Conservation (phyloP, 1,284 basidiomycete genomes). For the Somion occarium region DNA sequence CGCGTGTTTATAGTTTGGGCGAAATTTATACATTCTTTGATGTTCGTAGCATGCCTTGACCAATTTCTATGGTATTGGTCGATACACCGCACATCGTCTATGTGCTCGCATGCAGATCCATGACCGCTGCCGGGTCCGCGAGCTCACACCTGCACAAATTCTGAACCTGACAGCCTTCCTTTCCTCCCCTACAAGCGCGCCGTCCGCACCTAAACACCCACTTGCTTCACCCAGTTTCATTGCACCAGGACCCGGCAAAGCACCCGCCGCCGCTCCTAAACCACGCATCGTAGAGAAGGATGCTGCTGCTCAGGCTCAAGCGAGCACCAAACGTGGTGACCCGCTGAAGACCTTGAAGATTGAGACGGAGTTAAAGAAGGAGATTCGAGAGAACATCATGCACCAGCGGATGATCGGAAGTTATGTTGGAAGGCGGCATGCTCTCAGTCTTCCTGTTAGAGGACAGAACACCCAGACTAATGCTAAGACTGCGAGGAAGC, state of each 20-base stretch:
- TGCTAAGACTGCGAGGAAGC: slow-evolving; percentile 79
- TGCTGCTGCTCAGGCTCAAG: slow-evolving; percentile 9
- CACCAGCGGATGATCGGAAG: slow-evolving; percentile 89
- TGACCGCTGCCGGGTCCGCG: slow-evolving; percentile 69
- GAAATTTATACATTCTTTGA: slow-evolving; percentile 8
- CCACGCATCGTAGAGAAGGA: slow-evolving; percentile 2
- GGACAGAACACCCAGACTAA: slow-evolving; percentile 89
- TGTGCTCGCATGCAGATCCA: slow-evolving; percentile 89
- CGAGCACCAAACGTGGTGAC: slow-evolving; percentile 32
- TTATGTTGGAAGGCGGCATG: slow-evolving; percentile 83
- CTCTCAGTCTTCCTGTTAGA: slow-evolving; percentile 84
- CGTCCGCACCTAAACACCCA: slow-evolving; percentile 55
- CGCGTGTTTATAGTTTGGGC: slow-evolving; percentile 2
- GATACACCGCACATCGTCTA: slow-evolving; percentile 67
- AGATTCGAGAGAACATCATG: slow-evolving; percentile 82
- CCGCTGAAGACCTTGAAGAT: slow-evolving; percentile 71
- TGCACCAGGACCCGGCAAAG: slow-evolving; percentile 32
- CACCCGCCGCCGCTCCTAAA: slow-evolving; percentile 3
- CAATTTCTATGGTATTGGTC: slow-evolving; percentile 80
- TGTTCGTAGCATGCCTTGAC: slow-evolving; percentile 76
- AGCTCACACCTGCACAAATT: slow-evolving; percentile 76
- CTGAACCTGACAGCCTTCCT: slow-evolving; percentile 85
- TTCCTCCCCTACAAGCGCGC: slow-evolving; percentile 73
- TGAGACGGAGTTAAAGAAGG: slow-evolving; percentile 76
- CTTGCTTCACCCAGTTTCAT: slow-evolving; percentile 52